Percentiles rank a stretch among this genome's conserved stretches.
Conservation (phyloP, 2,329 filamentous ascomycete species). For the Diaporthe vaccinii region DNA sequence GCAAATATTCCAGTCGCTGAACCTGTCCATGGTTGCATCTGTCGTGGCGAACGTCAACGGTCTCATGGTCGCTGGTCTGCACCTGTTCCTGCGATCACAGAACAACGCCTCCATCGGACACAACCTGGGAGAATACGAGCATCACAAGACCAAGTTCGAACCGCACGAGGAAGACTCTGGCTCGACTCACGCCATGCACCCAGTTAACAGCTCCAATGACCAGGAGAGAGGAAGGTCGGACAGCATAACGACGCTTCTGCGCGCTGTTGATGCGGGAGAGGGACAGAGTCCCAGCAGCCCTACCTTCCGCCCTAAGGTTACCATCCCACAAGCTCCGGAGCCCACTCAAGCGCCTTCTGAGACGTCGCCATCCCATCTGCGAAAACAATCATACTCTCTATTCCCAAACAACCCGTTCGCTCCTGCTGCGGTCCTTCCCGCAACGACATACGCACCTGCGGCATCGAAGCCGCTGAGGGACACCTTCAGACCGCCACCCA, state of each 20-base stretch:
- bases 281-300: constrained; percentile 18
- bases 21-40: constrained; percentile 72
- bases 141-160: constrained; percentile 58
- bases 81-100: constrained; percentile 76
- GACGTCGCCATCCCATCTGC: constrained; percentile 47
- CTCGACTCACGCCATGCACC: constrained; percentile 52
- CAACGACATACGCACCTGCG: constrained; percentile 60
- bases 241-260: constrained; percentile 33
- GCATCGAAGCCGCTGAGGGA: constrained; percentile 44
- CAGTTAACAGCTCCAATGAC: constrained; percentile 43
- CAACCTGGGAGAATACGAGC: constrained; percentile 60
- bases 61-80: constrained; percentile 73
- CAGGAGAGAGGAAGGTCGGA: constrained; percentile 17
- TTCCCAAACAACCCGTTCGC: constrained; percentile 53
- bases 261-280: constrained; percentile 8
- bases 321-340: constrained; percentile 46
- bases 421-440: constrained; percentile 56
- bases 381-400: constrained; percentile 56
- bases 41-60: constrained; percentile 77
- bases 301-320: constrained; percentile 34
- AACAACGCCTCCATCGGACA: constrained; percentile 67
- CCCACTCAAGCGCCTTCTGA: constrained; percentile 48
- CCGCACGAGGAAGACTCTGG: constrained; percentile 51
- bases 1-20: constrained; percentile 57
- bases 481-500: constrained; percentile 59